These are phyloP conservation scores for Lodderomyces jiufengensis DNA, from an alignment of 1,139 yeast species.

Conservation along the genomic window DNA sequence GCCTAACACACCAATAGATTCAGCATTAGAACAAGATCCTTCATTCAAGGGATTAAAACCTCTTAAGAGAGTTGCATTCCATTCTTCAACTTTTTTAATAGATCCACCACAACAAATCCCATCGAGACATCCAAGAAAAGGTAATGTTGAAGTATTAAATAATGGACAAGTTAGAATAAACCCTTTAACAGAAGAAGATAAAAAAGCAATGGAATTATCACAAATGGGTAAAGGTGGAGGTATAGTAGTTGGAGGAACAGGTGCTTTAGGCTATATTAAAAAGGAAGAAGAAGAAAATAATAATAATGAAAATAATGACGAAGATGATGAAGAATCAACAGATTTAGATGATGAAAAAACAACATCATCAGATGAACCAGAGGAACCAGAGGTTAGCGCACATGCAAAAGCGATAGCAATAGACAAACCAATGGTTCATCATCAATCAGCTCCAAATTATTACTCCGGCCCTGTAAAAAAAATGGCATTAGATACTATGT, in stretches of 20 bases:
- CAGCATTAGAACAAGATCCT: conserved; percentile 17
- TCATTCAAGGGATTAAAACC: conserved; percentile 33
- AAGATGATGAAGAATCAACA: conserved; percentile 12
- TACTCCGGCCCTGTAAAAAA: conserved; percentile 39
- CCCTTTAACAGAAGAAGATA: conserved; percentile 62
- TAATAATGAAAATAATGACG: conserved; percentile 2
- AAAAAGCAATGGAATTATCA: conserved; percentile 39
- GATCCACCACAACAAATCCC: conserved; percentile 75
- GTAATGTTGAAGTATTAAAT: conserved; percentile 62
- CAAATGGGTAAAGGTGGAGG: conserved; percentile 61
- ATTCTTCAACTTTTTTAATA: conserved; percentile 64
- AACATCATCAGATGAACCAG: conserved; percentile 23
- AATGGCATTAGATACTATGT: conserved; percentile 59
- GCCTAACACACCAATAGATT: conserved; percentile 8
- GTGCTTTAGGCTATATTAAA: conserved; percentile 46
- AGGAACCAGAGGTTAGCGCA: conserved; percentile 40
- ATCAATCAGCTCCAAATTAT: conserved; percentile 18
- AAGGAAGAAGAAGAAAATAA: conserved; percentile 16
- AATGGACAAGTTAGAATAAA: conserved; percentile 61
- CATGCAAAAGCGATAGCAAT: conserved; percentile 42
- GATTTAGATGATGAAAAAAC: conserved; percentile 12
- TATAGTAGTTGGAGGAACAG: conserved; percentile 76
- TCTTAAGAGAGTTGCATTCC: conserved; percentile 68
- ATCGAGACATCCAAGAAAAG: conserved; percentile 60
- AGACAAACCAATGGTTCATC: conserved; percentile 47